Evolutionary conservation across 2,329 filamentous ascomycete genomes (phyloP), one percentile per base, ranked within the genome.

Genomic region (Ustulina deusta): DNA sequence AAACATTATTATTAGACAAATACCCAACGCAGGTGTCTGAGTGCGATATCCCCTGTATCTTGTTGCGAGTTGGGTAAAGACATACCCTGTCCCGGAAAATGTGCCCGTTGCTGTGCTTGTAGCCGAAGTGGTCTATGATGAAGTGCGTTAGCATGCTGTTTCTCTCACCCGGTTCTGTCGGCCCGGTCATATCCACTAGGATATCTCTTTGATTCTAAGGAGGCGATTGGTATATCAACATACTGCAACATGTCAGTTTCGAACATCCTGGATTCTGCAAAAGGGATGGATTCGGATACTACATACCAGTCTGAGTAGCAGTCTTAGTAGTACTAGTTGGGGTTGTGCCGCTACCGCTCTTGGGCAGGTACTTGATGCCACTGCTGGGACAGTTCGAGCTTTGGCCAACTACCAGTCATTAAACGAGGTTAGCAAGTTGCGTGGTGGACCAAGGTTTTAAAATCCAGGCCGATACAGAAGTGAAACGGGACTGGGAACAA

Each of bases 361-460:
- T 92, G 38, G 89, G 88, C 9, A 87, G 78, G 76, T 93, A 93
- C 74, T 86, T 87, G 76, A 94, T 88, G 2, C 87, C 89, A 0
- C 79, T 83, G 42, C 77, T 75, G 0, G 91, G 88, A 77, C 92
- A 94, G 49, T 82, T 86, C 29, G 89, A 88, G 56, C 83, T 86
- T 13, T 84, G 83, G 44, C 89, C 86, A 54, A 71, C 71, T 71
- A 89, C 85, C 65, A 79, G 84, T 48, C 85, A 54, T 59, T 9
- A 22, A 27, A 15, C 13, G 9, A 52, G 22, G 46, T 62, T 11
- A 68, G 66, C 40, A 55, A 55, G 25, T 29, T 25, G 7, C 27
- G 17, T 29, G n/a, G n/a, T n/a, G n/a, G n/a, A n/a, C 49, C 1
- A 52, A 34, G 4, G 6, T 34, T 2, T 15, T n/a, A 17, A 22